Base-by-base conservation (phyloP, 129 eudicot species). In the Saposhnikovia divaricata region DNA sequence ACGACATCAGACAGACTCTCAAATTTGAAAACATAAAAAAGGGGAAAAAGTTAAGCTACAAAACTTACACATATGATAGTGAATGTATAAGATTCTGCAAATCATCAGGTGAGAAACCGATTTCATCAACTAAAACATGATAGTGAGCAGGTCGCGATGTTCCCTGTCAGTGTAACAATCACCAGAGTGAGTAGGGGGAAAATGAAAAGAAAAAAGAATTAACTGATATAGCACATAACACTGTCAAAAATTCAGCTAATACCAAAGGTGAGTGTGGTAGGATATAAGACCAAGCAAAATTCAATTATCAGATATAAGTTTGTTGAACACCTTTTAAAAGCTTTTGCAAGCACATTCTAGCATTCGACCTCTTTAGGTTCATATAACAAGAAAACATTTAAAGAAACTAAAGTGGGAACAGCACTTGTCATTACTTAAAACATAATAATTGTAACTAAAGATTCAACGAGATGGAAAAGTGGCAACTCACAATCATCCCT, bases 81-180 rank as follows among this genome's bases (percentile, higher is more conserved):
- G 93, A 85, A 82, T 89, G 91, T 79, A 92, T 89, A 28, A 96
- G 86, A 77, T 86, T 87, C 79, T 96, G 99, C 77, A 96, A 88
- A 69, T 84, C 83, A 84, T 92, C 97, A n/a, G 98, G 92, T 75
- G 97, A 88, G 87, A 96, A 96, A 75, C 98, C 95, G 78, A 96
- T 92, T 84, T 96, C 99, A 83, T 96, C 99, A 71, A 92, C 82
- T 89, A 96, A 87, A 38, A 96, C 98, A 81, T 92, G 97, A 78
- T 96, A 96, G 84, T 96, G 99, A 44, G 90, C 89, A 34, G 99
- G 99, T 61, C 97, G 90, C 75, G 92, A 83, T 72, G 99, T 92
- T 6, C 99, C 99, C 99, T 93, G 87, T 65, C 80, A 47, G 68
- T 44, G 59, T 5, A 75, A 11, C 14, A 27, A 34, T 71, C 16